Percentiles rank a stretch among this genome's conserved stretches.
Conservation (phyloP, 352 stramenopile species). For the Blastocystis sp. region DNA sequence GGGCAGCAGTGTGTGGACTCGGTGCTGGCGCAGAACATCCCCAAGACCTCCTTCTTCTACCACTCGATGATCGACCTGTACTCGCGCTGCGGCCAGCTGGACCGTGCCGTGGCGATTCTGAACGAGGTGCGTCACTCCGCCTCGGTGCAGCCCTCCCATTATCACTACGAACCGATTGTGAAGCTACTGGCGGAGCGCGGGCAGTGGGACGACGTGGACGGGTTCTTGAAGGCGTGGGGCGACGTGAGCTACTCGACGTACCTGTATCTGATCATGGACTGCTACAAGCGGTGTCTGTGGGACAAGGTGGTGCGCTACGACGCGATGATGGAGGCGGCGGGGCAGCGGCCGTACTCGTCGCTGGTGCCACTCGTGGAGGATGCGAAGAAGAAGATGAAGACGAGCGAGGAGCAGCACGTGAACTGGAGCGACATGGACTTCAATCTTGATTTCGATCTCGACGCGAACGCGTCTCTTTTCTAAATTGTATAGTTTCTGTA, state of each 20-base stretch:
- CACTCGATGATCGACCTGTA: slow-evolving; percentile 69
- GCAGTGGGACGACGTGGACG: slow-evolving; percentile 66
- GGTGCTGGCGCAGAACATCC: background rate
- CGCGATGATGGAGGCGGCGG: slow-evolving; percentile 29
- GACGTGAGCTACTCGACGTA: slow-evolving; percentile 67
- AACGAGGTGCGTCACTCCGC: slow-evolving; percentile 15
- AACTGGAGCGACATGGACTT: slow-evolving; percentile 66
- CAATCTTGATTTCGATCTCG: slow-evolving; percentile 57
- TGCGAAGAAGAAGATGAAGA: slow-evolving; percentile 27
- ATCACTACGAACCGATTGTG: slow-evolving; percentile 67
- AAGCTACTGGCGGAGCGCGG: slow-evolving; percentile 33
- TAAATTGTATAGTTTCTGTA: slow-evolving; percentile 10
- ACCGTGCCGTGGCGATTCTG: slow-evolving; percentile 29
- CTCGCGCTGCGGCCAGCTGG: slow-evolving; percentile 44
- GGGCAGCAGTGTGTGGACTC: slow-evolving; percentile 1
- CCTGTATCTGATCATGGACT: slow-evolving; percentile 62
- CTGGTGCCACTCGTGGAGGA: slow-evolving; percentile 54
- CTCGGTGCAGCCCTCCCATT: slow-evolving; percentile 19
- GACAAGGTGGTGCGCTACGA: slow-evolving; percentile 54
- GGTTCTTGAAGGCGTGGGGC: slow-evolving; percentile 51
- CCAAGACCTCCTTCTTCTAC: slow-evolving; percentile 68
- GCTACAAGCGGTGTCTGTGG: slow-evolving; percentile 58
- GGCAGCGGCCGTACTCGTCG: slow-evolving; percentile 49
- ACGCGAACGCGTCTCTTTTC: slow-evolving; percentile 50
- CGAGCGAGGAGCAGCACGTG: background rate